phyloP scores from a whole-genome alignment of 2,329 filamentous ascomycete species.

The Ceratocystis alfenasii region DNA sequence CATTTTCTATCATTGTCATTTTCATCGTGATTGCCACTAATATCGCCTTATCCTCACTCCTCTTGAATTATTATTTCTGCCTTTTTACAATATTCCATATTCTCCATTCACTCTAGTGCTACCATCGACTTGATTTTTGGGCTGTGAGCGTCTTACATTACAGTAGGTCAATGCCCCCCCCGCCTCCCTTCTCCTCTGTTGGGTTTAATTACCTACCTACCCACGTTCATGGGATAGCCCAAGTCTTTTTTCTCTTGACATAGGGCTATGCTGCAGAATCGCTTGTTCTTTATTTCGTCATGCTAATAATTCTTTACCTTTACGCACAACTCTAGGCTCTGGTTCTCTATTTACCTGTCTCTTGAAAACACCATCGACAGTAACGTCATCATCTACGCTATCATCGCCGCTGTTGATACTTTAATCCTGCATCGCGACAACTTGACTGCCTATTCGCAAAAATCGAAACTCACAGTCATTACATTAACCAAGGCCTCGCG shows the following conservation, averaged over 20 bases:
- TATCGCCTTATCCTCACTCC: too few species aligned
- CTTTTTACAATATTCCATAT: neutral
- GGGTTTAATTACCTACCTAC: neutral
- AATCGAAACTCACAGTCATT: neutral
- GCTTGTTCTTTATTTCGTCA: neutral
- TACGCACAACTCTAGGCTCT: neutral
- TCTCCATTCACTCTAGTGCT: neutral
- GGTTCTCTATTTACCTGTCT: neutral
- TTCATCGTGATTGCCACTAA: too few species aligned
- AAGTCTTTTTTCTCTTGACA: neutral
- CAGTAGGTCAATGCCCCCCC: neutral
- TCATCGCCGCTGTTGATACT: neutral
- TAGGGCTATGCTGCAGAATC: neutral
- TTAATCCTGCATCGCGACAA: neutral
- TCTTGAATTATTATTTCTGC: too few species aligned
- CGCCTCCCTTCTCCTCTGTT: neutral
- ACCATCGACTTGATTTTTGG: neutral
- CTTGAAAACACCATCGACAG: neutral
- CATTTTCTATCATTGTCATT: too few species aligned
- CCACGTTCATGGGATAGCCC: neutral
- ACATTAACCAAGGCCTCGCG: neutral
- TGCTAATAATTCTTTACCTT: neutral
- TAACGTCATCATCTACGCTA: neutral
- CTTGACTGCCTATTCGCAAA: neutral
- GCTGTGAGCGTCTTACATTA: neutral